These are phyloP conservation scores for Schizochytrium sp. DNA, from an alignment of 108 stramenopile genomes.

Conservation along the genomic window DNA sequence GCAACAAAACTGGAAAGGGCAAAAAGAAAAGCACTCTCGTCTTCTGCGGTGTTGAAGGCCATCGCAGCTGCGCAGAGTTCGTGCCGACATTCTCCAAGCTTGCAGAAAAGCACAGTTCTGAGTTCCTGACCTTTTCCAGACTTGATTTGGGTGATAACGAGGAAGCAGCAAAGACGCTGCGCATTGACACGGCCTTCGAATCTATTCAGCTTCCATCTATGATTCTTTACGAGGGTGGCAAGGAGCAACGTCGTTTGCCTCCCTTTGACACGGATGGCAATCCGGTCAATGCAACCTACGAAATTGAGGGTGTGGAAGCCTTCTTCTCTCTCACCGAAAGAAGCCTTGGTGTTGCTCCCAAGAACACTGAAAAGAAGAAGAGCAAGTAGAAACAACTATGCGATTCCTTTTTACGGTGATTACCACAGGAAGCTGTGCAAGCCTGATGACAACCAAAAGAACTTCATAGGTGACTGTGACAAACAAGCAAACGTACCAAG, in stretches of 20 bases:
- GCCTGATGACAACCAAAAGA: no score
- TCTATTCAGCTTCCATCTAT: conserved; percentile 14
- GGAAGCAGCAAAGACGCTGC: not conserved
- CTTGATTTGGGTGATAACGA: conserved; percentile 28
- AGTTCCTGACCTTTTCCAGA: not conserved
- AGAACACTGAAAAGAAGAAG: not conserved
- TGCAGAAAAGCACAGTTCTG: not conserved
- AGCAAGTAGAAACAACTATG: not conserved
- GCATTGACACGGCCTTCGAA: not conserved
- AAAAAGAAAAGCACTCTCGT: not conserved
- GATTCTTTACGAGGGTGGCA: not conserved
- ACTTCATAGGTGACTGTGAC: no score
- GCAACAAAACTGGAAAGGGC: not conserved
- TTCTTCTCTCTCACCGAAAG: conserved; percentile 24
- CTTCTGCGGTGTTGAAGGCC: conserved; percentile 18
- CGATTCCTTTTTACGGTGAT: not conserved
- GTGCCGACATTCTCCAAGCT: conserved; percentile 9
- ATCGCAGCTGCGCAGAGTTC: conserved; percentile 7
- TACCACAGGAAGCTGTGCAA: no score
- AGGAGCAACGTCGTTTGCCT: conserved; percentile 9
- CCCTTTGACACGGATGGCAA: conserved; percentile 18
- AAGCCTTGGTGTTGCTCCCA: not conserved
- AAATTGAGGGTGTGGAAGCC: not conserved
- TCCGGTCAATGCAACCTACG: not conserved
- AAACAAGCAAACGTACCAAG: no score